Evolutionary conservation across 805 yeast genomes (phyloP).

Genomic region (Metschnikowia drakensbergensis): DNA sequence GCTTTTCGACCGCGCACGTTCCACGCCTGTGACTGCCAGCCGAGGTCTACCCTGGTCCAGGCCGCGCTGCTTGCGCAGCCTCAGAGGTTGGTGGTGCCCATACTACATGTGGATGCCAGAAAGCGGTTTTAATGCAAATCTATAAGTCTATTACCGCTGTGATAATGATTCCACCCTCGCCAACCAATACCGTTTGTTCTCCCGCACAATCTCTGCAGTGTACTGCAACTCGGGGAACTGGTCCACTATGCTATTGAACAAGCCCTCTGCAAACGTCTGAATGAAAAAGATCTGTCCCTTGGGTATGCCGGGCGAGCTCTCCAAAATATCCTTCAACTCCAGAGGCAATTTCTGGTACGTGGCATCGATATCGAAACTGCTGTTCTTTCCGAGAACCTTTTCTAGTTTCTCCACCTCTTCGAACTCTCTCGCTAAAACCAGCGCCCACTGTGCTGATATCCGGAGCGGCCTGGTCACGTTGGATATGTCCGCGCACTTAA

Average conservation of each 20-base stretch:
- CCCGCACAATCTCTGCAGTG: slow-evolving; percentile 48
- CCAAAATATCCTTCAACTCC: slow-evolving; percentile 42
- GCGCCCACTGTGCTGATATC: slow-evolving; percentile 83
- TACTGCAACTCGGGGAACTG: slow-evolving; percentile 60
- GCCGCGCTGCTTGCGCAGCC: no score
- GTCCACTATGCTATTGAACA: slow-evolving; percentile 62
- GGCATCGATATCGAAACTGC: slow-evolving; percentile 11
- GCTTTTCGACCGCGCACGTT: neutral
- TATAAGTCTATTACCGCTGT: slow-evolving; percentile 4
- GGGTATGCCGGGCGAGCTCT: slow-evolving; percentile 48
- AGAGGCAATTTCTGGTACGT: slow-evolving; percentile 37
- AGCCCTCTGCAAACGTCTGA: slow-evolving; percentile 70
- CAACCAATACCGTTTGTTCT: slow-evolving; percentile 58
- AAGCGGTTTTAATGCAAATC: slow-evolving; percentile 1
- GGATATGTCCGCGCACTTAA: slow-evolving; percentile 94
- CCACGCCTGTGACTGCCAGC: neutral
- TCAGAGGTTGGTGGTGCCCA: no score
- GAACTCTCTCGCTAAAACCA: slow-evolving; percentile 73
- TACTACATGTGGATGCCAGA: neutral
- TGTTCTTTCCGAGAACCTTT: slow-evolving; percentile 12
- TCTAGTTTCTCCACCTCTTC: slow-evolving; percentile 60
- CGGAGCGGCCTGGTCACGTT: slow-evolving; percentile 81
- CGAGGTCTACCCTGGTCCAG: neutral
- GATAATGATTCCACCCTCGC: slow-evolving; percentile 7
- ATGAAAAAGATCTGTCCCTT: slow-evolving; percentile 82